phyloP scores from a whole-genome alignment of 768 basidiomycete species.

The Calocybe cyanea region DNA sequence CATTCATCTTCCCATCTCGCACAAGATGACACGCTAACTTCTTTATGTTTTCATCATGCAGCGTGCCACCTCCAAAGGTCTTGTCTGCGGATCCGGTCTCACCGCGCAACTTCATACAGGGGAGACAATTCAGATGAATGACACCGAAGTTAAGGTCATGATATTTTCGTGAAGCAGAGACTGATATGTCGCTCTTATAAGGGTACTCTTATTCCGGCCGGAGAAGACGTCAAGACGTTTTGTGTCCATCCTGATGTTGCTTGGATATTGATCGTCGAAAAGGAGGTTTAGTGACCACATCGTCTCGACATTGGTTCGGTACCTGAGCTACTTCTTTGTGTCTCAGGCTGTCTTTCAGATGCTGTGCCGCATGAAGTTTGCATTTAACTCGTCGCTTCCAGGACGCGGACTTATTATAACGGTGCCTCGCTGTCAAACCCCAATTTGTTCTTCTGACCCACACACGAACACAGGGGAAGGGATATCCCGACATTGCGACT shows the following conservation, averaged over 20 bases:
- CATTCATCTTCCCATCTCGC: background rate
- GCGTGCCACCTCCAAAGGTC: conserved; percentile 89
- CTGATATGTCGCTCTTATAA: conserved; percentile 23
- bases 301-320: background rate
- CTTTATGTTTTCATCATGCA: conserved; percentile 27
- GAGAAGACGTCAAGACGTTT: conserved; percentile 67
- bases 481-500: conserved; percentile 93
- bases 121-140: conserved; percentile 43
- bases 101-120: conserved; percentile 55
- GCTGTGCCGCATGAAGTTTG: conserved; percentile 57
- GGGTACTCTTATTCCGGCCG: conserved; percentile 75
- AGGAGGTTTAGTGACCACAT: conserved; percentile 61
- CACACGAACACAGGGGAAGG: conserved; percentile 72
- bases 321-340: background rate
- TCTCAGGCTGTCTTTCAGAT: conserved; percentile 94
- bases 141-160: conserved; percentile 48
- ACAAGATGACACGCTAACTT: background rate
- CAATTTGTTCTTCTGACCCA: background rate
- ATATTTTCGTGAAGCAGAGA: background rate
- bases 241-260: conserved; percentile 47
- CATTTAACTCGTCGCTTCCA: conserved; percentile 43
- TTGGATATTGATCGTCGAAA: conserved; percentile 91
- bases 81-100: conserved; percentile 69
- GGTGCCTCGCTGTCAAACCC: conserved; percentile 31
- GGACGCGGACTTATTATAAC: conserved; percentile 78